Conservation (phyloP, 73 alveolate genomes). For the Paramecium sexaurelia region DNA sequence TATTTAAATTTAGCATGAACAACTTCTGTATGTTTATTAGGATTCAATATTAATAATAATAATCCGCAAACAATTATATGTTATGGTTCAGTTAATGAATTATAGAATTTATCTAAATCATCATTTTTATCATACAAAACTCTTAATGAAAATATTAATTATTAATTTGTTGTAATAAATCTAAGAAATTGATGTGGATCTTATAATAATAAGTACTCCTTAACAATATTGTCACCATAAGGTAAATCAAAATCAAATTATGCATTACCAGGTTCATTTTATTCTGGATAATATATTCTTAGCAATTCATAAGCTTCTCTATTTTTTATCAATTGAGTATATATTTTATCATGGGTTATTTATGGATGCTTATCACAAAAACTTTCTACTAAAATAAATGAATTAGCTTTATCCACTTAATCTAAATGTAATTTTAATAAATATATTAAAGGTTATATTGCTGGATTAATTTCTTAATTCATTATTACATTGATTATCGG, state of each 20-base stretch:
- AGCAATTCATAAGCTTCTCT: slow-evolving; percentile 55
- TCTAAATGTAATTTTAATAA: slow-evolving; percentile 2
- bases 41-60: neutral
- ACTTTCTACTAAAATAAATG: neutral
- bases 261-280: neutral
- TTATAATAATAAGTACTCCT: slow-evolving; percentile 18
- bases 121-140: slow-evolving; percentile 23
- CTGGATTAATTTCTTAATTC: neutral
- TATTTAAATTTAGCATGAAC: neutral
- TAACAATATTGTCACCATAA: slow-evolving; percentile 33
- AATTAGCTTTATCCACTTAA: neutral
- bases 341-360: slow-evolving; percentile 36
- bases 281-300: slow-evolving; percentile 14
- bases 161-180: neutral
- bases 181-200: slow-evolving; percentile 12
- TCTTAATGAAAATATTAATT: slow-evolving; percentile 31
- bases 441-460: neutral
- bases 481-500: neutral
- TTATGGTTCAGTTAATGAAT: neutral
- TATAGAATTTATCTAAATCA: neutral
- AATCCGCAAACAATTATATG: neutral
- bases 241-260: neutral
- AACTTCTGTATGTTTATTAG: neutral
- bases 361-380: slow-evolving; percentile 57
- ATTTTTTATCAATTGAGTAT: slow-evolving; percentile 9